Conservation (phyloP, 192 early-diverging fungal genomes). For the Funneliformis mosseae region DNA sequence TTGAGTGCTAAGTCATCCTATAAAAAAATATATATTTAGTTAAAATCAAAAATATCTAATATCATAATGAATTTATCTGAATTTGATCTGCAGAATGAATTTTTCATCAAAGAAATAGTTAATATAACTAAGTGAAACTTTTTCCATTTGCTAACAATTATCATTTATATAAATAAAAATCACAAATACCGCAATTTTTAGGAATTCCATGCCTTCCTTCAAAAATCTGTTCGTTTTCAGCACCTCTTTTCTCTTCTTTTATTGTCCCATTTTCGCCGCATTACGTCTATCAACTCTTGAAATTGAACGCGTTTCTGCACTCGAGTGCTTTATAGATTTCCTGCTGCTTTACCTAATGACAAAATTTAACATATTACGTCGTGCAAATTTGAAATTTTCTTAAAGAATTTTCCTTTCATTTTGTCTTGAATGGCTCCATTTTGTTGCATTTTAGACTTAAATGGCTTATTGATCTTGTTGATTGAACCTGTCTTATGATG, state of each 20-base stretch:
- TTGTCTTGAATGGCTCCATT: too few species aligned
- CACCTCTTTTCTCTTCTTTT: slow-evolving; percentile 79
- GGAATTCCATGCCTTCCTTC: slow-evolving; percentile 79
- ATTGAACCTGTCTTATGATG: too few species aligned
- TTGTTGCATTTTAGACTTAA: too few species aligned
- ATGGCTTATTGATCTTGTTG: too few species aligned
- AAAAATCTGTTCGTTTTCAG: slow-evolving; percentile 77
- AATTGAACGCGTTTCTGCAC: slow-evolving; percentile 40
- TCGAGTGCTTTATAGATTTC: slow-evolving; percentile 58
- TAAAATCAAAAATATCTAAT: slow-evolving; percentile 9
- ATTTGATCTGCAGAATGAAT: slow-evolving; percentile 64
- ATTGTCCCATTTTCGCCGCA: slow-evolving; percentile 73
- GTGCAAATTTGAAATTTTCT: too few species aligned
- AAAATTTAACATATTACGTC: background rate
- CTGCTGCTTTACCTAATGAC: slow-evolving; percentile 64
- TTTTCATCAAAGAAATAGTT: slow-evolving; percentile 83
- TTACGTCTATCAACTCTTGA: slow-evolving; percentile 82
- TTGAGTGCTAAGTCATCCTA: slow-evolving; percentile 73
- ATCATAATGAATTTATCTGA: slow-evolving; percentile 31
- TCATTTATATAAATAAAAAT: background rate
- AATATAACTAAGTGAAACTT: slow-evolving; percentile 69
- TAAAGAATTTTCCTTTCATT: too few species aligned
- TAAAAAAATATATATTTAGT: background rate
- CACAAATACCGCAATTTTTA: slow-evolving; percentile 74
- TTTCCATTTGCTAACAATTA: slow-evolving; percentile 60